Base-by-base conservation (phyloP, 345 rosid species). In the Cochlearia excelsa region DNA sequence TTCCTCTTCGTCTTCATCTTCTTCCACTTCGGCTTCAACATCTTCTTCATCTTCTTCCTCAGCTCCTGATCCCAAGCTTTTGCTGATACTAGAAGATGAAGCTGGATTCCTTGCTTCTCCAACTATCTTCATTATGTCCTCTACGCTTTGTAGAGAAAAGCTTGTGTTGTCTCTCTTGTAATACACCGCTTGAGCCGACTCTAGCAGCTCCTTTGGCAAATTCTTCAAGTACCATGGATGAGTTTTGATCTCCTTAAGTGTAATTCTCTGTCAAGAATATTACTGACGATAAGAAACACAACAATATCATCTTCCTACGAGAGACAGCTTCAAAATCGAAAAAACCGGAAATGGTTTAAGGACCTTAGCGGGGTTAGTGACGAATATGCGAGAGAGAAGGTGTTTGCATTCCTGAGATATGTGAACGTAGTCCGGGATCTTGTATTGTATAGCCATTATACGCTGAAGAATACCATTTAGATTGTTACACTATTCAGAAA, bases 171-270 rank as follows among this genome's bases (percentile, higher is more conserved):
- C 92, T 65, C 90, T 81, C 69, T 68, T 84, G 74, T 86, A 83
- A 68, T 82, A 83, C 31, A 70, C 69, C 2, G 90, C 84, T 75
- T 88, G 96, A 37, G 92, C 76, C 11, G 90, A 57, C 42, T 91
- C 98, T 0, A 73, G 68, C 41, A 88, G 82, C 76, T 91, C 98
- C 78, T 78, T 80, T 0, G 98, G 98, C 70, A 91, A 69, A 74
- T 86, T 91, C 87, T 88, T 88, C 43, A 86, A 49, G 76, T 88
- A 91, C 98, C 98, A 91, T 0, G 96, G 90, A 48, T 91, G 98
- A 33, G 54, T 81, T 74, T 84, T 88, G 57, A 91, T 84, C 70
- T 91, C 96, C 61, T 80, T 76, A 60, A 91, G 75, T 0, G 84
- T 76, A 51, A 83, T 84, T 79, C 95, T 87, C 97, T 90, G 79